Conservation (phyloP, 2,329 filamentous ascomycete species). For the Penicillium sp. region DNA sequence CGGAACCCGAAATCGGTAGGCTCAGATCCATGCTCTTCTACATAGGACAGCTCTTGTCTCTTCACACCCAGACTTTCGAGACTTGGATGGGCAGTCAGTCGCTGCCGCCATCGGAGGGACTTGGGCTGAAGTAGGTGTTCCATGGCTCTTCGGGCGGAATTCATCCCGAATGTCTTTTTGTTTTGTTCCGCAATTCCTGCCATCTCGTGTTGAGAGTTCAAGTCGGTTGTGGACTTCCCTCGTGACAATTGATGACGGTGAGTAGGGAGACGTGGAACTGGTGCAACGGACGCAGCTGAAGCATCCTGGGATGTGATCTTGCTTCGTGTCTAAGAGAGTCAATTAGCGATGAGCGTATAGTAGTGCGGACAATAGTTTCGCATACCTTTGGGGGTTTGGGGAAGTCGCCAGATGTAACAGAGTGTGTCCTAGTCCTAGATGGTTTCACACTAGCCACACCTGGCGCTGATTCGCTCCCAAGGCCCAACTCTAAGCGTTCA, state of each 20-base stretch:
- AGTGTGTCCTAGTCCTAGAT: slow-evolving; percentile 16
- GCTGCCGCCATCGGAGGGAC: slow-evolving; percentile 27
- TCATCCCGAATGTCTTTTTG: slow-evolving; percentile 15
- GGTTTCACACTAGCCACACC: slow-evolving; percentile 10
- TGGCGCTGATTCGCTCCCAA: slow-evolving; percentile 17
- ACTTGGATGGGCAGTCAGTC: slow-evolving; percentile 31
- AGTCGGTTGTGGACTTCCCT: slow-evolving; percentile 18
- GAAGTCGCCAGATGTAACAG: slow-evolving; percentile 27
- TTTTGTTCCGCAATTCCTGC: slow-evolving; percentile 20
- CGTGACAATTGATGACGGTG: slow-evolving; percentile 14
- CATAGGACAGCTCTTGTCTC: slow-evolving; percentile 23
- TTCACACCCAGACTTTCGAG: slow-evolving; percentile 33
- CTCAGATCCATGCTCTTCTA: slow-evolving; percentile 19
- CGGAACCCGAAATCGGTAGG: slow-evolving; percentile 22
- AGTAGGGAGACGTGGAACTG: slow-evolving; percentile 5
- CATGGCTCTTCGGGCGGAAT: slow-evolving; percentile 16
- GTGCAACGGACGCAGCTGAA: slow-evolving; percentile 7
- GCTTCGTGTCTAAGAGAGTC: background rate
- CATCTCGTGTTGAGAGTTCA: slow-evolving; percentile 13
- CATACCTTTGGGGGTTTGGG: slow-evolving; percentile 4
- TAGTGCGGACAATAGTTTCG: background rate
- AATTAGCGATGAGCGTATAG: background rate
- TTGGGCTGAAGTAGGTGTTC: slow-evolving; percentile 23
- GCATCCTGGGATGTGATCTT: background rate
- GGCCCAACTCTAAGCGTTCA: slow-evolving; percentile 32